These are phyloP conservation scores for Solanum appendiculatum DNA, from an alignment of 257 asterid genomes.

Conservation along the genomic window DNA sequence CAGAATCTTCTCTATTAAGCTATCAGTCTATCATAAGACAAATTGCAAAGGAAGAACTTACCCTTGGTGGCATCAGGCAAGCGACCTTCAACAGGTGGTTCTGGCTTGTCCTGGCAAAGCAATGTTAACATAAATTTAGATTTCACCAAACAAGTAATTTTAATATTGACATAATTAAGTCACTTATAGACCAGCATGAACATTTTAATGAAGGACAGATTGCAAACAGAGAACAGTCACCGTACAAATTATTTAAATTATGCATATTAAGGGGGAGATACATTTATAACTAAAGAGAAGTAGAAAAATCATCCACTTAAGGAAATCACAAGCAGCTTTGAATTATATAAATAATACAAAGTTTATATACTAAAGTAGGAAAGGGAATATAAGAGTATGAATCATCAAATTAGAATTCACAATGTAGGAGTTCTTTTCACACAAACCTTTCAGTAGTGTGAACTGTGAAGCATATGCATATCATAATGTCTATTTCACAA, in stretches of 20 bases:
- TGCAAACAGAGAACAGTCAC: background rate
- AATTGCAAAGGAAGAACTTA: conserved; percentile 9
- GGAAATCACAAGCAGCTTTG: background rate
- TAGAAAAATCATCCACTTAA: background rate
- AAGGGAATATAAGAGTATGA: background rate
- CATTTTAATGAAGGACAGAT: background rate
- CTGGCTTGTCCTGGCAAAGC: conserved; percentile 49
- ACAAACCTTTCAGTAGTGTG: background rate
- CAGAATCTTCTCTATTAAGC: background rate
- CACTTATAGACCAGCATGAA: background rate
- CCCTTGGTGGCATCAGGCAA: conserved; percentile 91
- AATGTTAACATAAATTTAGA: background rate
- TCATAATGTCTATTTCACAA: background rate
- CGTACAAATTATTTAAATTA: background rate
- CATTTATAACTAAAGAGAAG: background rate
- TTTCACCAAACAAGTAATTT: background rate
- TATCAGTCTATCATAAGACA: background rate
- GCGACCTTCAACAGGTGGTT: conserved; percentile 76
- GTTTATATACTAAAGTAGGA: background rate
- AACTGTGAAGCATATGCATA: background rate
- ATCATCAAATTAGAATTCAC: background rate
- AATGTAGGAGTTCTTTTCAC: background rate
- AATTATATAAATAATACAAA: background rate
- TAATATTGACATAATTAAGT: background rate
- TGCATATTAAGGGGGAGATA: background rate